Conservation (phyloP, 225 moss, liverwort and hornwort genomes). For the Polytrichum commune region DNA sequence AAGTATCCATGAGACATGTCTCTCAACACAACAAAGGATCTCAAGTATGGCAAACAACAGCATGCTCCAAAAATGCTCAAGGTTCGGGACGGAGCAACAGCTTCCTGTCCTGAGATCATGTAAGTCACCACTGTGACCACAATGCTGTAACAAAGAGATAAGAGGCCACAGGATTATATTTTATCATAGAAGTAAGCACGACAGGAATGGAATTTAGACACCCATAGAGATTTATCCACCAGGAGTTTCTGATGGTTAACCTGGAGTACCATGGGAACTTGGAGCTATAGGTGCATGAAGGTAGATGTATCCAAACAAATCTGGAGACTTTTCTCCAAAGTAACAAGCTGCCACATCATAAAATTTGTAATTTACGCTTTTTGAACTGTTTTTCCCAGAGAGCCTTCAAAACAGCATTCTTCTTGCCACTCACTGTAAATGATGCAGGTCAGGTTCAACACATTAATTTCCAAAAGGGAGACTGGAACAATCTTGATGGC, state of each 20-base stretch:
- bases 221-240: background rate
- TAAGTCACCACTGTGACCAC: background rate
- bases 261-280: too few relatives aligned
- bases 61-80: background rate
- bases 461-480: conserved; percentile 1
- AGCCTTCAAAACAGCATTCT: background rate
- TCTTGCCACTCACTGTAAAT: background rate
- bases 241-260: too few relatives aligned
- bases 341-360: too few relatives aligned
- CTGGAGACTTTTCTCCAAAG: too few relatives aligned
- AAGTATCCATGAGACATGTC: background rate
- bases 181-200: background rate
- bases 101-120: conserved; percentile 1
- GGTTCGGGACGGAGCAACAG: background rate
- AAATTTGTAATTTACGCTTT: too few relatives aligned
- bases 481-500: background rate
- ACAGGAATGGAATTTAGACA: background rate
- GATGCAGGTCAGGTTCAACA: conserved; percentile 7
- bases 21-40: background rate
- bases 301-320: too few relatives aligned
- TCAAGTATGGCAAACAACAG: background rate
- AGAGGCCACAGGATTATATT: too few relatives aligned
- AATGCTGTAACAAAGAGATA: too few relatives aligned
- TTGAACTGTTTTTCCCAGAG: too few relatives aligned
- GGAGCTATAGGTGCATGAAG: too few relatives aligned